Conservation (phyloP, 2,329 filamentous ascomycete species). For the Thelonectria olida region DNA sequence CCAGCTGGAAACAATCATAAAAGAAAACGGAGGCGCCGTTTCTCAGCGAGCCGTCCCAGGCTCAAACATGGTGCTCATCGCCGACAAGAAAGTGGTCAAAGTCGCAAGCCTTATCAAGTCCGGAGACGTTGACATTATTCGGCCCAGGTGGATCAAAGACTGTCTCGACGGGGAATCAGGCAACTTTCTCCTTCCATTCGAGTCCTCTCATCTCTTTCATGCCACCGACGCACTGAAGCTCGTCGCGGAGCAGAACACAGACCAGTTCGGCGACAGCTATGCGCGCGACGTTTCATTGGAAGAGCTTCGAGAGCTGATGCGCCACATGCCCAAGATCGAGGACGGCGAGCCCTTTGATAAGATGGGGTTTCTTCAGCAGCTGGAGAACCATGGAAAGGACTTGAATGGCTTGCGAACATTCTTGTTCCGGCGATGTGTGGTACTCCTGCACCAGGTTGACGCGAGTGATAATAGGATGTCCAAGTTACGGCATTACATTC, state of each 20-base stretch:
- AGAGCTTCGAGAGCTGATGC: slow-evolving; percentile 67
- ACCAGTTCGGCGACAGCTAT: slow-evolving; percentile 86
- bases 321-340: slow-evolving; percentile 60
- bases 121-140: slow-evolving; percentile 76
- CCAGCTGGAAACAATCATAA: slow-evolving; percentile 83
- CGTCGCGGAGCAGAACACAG: slow-evolving; percentile 70
- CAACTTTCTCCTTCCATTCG: slow-evolving; percentile 70
- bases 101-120: slow-evolving; percentile 84
- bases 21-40: slow-evolving; percentile 82
- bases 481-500: slow-evolving; percentile 63
- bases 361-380: slow-evolving; percentile 58
- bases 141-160: slow-evolving; percentile 84
- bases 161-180: slow-evolving; percentile 71
- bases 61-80: slow-evolving; percentile 74
- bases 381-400: slow-evolving; percentile 65
- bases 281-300: slow-evolving; percentile 71
- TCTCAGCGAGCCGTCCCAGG: slow-evolving; percentile 76
- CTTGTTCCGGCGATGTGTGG: slow-evolving; percentile 60
- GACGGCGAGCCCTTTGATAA: slow-evolving; percentile 53
- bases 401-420: slow-evolving; percentile 59
- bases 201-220: slow-evolving; percentile 76
- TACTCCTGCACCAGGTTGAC: slow-evolving; percentile 51
- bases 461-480: slow-evolving; percentile 49
- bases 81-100: slow-evolving; percentile 82
- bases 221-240: slow-evolving; percentile 65